Percentiles rank a stretch among this genome's conserved stretches.
phyloP scores from a whole-genome alignment of 164 flowering plant genomes.

The Annona squamosa region DNA sequence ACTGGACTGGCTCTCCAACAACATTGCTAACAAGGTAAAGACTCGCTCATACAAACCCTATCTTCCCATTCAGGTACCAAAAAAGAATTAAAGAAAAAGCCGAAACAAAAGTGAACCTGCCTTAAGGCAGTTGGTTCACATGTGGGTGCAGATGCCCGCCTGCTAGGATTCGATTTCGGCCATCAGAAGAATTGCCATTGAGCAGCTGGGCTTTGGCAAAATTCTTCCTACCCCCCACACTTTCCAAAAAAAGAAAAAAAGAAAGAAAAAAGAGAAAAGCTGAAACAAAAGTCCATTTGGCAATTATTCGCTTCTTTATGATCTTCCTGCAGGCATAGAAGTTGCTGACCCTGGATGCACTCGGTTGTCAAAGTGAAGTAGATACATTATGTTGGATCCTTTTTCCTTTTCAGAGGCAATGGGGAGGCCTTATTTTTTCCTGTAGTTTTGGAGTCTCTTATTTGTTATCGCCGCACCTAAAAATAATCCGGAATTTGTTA shows the following conservation, averaged over 20 bases:
- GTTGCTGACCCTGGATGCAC: background rate
- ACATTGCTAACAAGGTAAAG: constrained; percentile 35
- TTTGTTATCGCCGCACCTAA: constrained; percentile 1
- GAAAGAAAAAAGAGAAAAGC: no score
- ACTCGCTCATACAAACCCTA: no score
- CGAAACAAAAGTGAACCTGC: no score
- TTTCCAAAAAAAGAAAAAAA: no score
- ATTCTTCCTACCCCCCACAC: no score
- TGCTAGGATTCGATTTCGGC: no score
- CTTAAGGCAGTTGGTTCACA: no score
- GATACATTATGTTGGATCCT: constrained; percentile 4
- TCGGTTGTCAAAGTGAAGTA: background rate
- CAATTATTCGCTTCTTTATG: background rate
- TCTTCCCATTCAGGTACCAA: background rate
- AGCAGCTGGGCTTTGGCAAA: no score
- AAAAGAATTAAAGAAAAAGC: background rate
- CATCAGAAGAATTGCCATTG: no score
- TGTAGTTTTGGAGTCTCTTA: background rate
- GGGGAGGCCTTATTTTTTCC: background rate
- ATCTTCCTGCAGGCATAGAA: constrained; percentile 12
- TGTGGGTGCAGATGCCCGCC: no score
- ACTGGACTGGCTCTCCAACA: constrained; percentile 56
- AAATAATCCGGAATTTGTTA: constrained; percentile 8
- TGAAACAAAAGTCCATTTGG: background rate
- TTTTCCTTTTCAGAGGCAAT: background rate